Evolutionary conservation across 192 early-diverging fungal species (phyloP).

Genomic region (Coemansia sp.): DNA sequence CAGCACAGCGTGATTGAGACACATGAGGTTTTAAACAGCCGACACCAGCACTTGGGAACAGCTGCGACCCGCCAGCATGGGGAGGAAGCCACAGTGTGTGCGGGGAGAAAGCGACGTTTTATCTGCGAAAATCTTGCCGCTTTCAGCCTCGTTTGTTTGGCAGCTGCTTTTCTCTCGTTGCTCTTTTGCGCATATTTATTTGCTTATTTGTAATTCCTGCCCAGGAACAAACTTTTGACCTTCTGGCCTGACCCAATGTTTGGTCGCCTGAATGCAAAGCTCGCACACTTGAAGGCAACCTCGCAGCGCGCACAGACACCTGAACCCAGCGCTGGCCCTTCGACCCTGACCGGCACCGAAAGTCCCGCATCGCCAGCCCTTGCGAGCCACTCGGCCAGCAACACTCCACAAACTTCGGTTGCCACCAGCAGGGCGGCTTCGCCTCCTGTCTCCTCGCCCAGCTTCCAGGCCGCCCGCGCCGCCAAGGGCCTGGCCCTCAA

Average conservation of each 20-base stretch:
- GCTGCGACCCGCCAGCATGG: background rate
- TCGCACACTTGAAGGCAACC: constrained; percentile 51
- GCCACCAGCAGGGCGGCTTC: constrained; percentile 39
- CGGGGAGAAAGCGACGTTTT: background rate
- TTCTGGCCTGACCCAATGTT: constrained; percentile 32
- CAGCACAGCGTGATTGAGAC: background rate
- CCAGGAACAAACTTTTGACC: no score
- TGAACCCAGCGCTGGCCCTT: constrained; percentile 37
- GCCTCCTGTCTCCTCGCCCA: constrained; percentile 23
- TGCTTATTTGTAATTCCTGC: background rate
- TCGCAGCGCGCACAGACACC: constrained; percentile 42
- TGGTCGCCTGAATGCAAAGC: constrained; percentile 56
- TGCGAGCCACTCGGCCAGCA: constrained; percentile 9
- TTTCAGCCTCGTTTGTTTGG: background rate
- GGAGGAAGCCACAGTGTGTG: background rate
- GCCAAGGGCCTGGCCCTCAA: constrained; percentile 34
- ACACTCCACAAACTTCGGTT: constrained; percentile 9
- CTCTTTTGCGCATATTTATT: constrained; percentile 1
- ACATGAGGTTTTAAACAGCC: background rate
- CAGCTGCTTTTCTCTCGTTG: background rate
- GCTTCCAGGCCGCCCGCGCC: constrained; percentile 42
- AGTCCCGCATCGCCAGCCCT: constrained; percentile 19
- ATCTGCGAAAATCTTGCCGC: background rate
- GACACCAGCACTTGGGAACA: background rate
- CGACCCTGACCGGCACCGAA: constrained; percentile 10